Percentiles rank a stretch among this genome's conserved stretches.
Conservation (phyloP, 1,284 basidiomycete species). For the Sanghuangporus weigelae region DNA sequence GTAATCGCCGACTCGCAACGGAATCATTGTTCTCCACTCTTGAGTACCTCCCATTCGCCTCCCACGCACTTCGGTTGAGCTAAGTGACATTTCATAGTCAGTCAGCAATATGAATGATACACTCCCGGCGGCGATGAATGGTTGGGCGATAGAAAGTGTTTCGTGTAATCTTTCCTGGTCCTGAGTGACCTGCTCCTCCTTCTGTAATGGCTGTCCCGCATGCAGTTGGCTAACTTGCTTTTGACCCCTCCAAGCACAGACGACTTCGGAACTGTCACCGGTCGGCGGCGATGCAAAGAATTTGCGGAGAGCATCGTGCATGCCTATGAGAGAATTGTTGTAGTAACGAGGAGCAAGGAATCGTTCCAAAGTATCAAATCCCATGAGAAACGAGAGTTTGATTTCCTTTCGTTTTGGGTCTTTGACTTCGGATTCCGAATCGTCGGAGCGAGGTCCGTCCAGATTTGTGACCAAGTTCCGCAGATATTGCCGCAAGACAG, state of each 20-base stretch:
- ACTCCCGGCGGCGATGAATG: slow-evolving; percentile 47
- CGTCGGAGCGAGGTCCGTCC: slow-evolving; percentile 3
- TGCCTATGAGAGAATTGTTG: slow-evolving; percentile 38
- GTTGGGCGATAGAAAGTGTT: slow-evolving; percentile 34
- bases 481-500: slow-evolving; percentile 51
- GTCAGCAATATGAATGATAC: slow-evolving; percentile 60
- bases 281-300: slow-evolving; percentile 52
- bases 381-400: slow-evolving; percentile 68
- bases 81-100: slow-evolving; percentile 51
- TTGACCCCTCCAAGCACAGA: slow-evolving; percentile 51
- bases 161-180: slow-evolving; percentile 26
- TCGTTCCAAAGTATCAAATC: slow-evolving; percentile 85
- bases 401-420: slow-evolving; percentile 12
- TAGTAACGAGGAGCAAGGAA: slow-evolving; percentile 84
- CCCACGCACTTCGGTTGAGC: slow-evolving; percentile 69
- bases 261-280: slow-evolving; percentile 60
- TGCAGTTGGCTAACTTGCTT: not conserved
- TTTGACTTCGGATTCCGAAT: slow-evolving; percentile 8
- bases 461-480: slow-evolving; percentile 17
- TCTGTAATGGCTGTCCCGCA: not conserved
- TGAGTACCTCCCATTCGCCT: slow-evolving; percentile 35
- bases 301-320: slow-evolving; percentile 49
- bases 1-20: slow-evolving; percentile 39
- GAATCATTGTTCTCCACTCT: slow-evolving; percentile 38
- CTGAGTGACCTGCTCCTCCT: slow-evolving; percentile 24